A percentile compares a stretch with the other conserved stretches of the same genome.
phyloP scores from a whole-genome alignment of 1,139 yeast genomes.

The Lodderomyces theae region DNA sequence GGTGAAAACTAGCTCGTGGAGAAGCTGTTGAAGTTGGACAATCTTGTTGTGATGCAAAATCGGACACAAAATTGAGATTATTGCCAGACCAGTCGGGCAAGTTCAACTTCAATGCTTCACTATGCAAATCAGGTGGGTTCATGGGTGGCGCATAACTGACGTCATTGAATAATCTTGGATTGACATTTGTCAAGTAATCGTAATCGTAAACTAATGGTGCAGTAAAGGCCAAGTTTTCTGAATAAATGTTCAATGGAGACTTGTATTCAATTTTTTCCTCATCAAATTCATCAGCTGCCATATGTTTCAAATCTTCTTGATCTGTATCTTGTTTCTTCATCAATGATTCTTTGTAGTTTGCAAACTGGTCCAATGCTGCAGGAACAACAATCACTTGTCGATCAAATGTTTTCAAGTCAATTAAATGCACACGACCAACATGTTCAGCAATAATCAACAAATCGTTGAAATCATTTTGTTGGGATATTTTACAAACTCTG shows the following conservation, averaged over 20 bases:
- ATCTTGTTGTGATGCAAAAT: conserved; percentile 1
- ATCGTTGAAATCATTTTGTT: conserved; percentile 62
- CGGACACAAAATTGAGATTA: not conserved
- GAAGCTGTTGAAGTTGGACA: conserved; percentile 2
- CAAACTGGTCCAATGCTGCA: conserved; percentile 43
- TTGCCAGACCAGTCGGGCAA: conserved; percentile 22
- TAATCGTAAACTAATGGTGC: conserved; percentile 48
- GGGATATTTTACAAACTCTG: conserved; percentile 67
- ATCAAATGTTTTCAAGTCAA: conserved; percentile 68
- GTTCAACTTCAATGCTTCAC: conserved; percentile 17
- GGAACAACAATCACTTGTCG: conserved; percentile 72
- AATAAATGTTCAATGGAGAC: conserved; percentile 9
- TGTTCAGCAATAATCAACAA: conserved; percentile 77
- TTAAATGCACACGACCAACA: conserved; percentile 78
- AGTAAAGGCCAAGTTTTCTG: conserved; percentile 20
- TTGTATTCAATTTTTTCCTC: conserved; percentile 7
- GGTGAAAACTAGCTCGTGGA: conserved; percentile 2
- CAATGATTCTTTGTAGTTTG: conserved; percentile 22
- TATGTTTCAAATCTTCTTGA: conserved; percentile 2
- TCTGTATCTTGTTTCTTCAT: conserved; percentile 6
- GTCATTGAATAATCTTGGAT: conserved; percentile 40
- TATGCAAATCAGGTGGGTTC: conserved; percentile 15
- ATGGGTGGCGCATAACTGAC: conserved; percentile 33
- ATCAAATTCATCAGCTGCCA: conserved; percentile 5
- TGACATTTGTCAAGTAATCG: conserved; percentile 36